Conservation (phyloP, 1,284 basidiomycete species). For the Moesziomyces sp. region DNA sequence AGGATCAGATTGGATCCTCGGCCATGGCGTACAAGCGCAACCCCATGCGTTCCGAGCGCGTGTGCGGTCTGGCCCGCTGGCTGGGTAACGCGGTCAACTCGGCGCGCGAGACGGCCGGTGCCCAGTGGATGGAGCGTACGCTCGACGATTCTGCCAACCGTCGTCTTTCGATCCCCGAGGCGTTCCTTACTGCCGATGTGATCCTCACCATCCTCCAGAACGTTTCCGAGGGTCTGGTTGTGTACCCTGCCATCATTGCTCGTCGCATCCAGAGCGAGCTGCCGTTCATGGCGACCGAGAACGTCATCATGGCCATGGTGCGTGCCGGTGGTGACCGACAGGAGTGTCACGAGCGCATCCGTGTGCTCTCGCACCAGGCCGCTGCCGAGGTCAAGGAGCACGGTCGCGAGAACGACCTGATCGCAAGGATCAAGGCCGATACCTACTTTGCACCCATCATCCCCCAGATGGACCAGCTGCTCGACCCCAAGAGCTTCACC, state of each 20-base stretch:
- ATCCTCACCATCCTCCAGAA: constrained; percentile 95
- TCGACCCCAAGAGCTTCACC: constrained; percentile 57
- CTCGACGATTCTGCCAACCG: constrained; percentile 83
- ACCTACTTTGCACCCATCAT: constrained; percentile 75
- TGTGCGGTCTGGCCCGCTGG: constrained; percentile 95
- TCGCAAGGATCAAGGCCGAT: constrained; percentile 81
- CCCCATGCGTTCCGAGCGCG: constrained; percentile 97
- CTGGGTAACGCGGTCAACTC: constrained; percentile 67
- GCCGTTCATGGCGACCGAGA: constrained; percentile 95
- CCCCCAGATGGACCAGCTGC: constrained; percentile 69
- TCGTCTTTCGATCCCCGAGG: constrained; percentile 93
- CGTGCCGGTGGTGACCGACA: constrained; percentile 93
- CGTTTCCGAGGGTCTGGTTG: constrained; percentile 94
- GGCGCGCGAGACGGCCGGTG: constrained; percentile 70
- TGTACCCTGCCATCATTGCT: constrained; percentile 94
- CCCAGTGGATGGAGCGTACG: constrained; percentile 67
- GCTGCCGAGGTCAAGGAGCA: constrained; percentile 93
- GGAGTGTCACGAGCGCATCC: constrained; percentile 93
- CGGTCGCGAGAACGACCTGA: constrained; percentile 94
- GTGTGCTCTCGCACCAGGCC: constrained; percentile 96
- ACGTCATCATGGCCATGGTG: constrained; percentile 99
- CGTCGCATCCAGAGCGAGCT: constrained; percentile 92
- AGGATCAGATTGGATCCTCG: constrained; percentile 91
- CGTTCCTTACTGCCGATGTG: constrained; percentile 96
- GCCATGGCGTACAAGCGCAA: constrained; percentile 99